These are phyloP conservation scores for Phytopythium kandeliae DNA, from an alignment of 352 stramenopile species.

Conservation along the genomic window DNA sequence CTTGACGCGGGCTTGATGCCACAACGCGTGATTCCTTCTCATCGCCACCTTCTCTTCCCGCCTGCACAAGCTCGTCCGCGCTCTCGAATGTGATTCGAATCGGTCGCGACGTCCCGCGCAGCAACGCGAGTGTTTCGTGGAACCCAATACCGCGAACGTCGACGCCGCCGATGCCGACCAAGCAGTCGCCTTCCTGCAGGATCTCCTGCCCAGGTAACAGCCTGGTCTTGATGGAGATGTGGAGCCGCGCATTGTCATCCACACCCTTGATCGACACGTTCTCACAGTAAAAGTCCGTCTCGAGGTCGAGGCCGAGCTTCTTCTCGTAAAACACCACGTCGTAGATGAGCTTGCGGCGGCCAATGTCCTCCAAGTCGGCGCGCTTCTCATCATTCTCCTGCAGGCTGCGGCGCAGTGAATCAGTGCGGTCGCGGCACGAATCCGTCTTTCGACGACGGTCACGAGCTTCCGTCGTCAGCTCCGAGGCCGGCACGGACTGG, in stretches of 20 bases:
- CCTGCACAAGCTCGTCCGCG: constrained; percentile 55
- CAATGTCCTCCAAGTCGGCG: constrained; percentile 8
- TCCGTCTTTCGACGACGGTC: constrained; percentile 49
- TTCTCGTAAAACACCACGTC: constrained; percentile 80
- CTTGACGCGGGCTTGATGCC: background rate
- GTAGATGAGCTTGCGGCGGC: constrained; percentile 65
- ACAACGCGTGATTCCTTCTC: constrained; percentile 1
- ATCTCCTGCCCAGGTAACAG: constrained; percentile 50
- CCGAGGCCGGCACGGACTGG: constrained; percentile 61
- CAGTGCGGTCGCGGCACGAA: constrained; percentile 54
- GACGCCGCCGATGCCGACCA: constrained; percentile 71
- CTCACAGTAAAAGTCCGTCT: constrained; percentile 88
- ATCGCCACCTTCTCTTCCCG: background rate
- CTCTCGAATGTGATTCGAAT: constrained; percentile 82
- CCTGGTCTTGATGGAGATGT: constrained; percentile 56
- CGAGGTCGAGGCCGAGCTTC: constrained; percentile 77
- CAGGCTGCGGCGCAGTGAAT: constrained; percentile 58
- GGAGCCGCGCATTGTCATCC: constrained; percentile 34
- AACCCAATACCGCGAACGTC: constrained; percentile 84
- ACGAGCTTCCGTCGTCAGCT: constrained; percentile 74
- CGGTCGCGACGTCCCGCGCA: constrained; percentile 66
- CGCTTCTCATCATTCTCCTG: constrained; percentile 60
- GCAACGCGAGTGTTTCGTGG: constrained; percentile 72
- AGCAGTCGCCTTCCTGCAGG: constrained; percentile 71
- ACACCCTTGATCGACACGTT: constrained; percentile 84